phyloP scores from a whole-genome alignment of 371 early-diverging fungal species.

The Parasitella parasitica region DNA sequence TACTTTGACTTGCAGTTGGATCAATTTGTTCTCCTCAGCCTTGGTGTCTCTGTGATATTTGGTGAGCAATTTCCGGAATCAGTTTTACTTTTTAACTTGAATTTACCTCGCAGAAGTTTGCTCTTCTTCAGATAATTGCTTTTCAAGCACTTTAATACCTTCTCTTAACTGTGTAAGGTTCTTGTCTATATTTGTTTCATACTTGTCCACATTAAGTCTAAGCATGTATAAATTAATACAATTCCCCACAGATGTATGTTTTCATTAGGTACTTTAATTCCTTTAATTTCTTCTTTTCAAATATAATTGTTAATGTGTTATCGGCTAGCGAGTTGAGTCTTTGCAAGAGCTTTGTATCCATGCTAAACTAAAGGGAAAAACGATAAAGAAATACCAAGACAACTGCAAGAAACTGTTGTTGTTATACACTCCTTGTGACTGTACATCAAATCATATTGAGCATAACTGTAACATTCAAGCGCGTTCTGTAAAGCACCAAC shows the following conservation, averaged over 20 bases:
- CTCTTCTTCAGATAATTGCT: constrained; percentile 63
- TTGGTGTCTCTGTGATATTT: constrained; percentile 48
- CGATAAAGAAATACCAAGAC: neutral
- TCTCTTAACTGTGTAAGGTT: constrained; percentile 55
- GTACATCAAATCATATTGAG: neutral
- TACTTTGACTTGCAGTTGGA: constrained; percentile 61
- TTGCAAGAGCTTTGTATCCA: constrained; percentile 58
- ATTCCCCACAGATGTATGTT: neutral
- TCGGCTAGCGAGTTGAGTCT: constrained; percentile 60
- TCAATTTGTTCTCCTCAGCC: constrained; percentile 57
- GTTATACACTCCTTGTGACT: neutral
- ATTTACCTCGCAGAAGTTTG: constrained; percentile 52
- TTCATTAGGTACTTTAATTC: constrained; percentile 38
- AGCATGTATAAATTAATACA: neutral
- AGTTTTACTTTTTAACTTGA: neutral
- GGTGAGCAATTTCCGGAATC: neutral
- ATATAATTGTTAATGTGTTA: constrained; percentile 59
- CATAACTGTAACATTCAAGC: neutral
- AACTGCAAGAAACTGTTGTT: neutral
- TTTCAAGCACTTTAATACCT: constrained; percentile 59
- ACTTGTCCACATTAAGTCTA: constrained; percentile 59
- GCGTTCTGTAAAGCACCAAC: neutral
- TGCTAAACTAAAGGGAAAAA: constrained; percentile 8
- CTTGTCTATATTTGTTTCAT: constrained; percentile 57
- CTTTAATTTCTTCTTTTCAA: constrained; percentile 63